phyloP scores from a whole-genome alignment of 2,329 filamentous ascomycete species.

The Penicillium brasilianum region DNA sequence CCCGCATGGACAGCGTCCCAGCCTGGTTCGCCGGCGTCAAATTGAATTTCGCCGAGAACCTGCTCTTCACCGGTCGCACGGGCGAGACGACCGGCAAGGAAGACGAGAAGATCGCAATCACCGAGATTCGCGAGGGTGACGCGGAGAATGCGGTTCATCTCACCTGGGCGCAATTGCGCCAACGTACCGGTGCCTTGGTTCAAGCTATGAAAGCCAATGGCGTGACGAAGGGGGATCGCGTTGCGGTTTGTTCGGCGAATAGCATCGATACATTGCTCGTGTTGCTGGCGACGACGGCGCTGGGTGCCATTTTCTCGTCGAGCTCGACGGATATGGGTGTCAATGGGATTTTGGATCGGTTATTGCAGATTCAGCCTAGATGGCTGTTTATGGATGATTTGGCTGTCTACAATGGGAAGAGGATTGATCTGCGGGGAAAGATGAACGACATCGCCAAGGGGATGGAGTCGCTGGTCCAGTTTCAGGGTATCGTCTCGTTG shows the following conservation, averaged over 20 bases:
- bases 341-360: constrained; percentile 74
- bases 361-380: constrained; percentile 75
- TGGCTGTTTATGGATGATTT: constrained; percentile 85
- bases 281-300: constrained; percentile 69
- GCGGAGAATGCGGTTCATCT: constrained; percentile 52
- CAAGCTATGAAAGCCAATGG: constrained; percentile 71
- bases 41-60: constrained; percentile 81
- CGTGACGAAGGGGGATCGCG: constrained; percentile 71
- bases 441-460: constrained; percentile 70
- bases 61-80: constrained; percentile 64
- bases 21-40: constrained; percentile 76
- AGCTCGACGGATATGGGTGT: constrained; percentile 84
- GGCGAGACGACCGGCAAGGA: constrained; percentile 66
- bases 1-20: constrained; percentile 73
- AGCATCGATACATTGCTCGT: constrained; percentile 74
- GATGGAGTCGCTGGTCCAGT: constrained; percentile 64
- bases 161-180: constrained; percentile 70
- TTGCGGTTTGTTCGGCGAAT: constrained; percentile 77
- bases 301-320: constrained; percentile 77
- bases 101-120: constrained; percentile 71
- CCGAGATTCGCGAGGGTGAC: constrained; percentile 60
- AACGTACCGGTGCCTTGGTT: constrained; percentile 62
- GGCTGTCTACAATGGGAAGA: constrained; percentile 79
- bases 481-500: constrained; percentile 53
- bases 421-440: constrained; percentile 72